Evolutionary conservation across 116 monocot species (phyloP).

Genomic region (Zostera marina): DNA sequence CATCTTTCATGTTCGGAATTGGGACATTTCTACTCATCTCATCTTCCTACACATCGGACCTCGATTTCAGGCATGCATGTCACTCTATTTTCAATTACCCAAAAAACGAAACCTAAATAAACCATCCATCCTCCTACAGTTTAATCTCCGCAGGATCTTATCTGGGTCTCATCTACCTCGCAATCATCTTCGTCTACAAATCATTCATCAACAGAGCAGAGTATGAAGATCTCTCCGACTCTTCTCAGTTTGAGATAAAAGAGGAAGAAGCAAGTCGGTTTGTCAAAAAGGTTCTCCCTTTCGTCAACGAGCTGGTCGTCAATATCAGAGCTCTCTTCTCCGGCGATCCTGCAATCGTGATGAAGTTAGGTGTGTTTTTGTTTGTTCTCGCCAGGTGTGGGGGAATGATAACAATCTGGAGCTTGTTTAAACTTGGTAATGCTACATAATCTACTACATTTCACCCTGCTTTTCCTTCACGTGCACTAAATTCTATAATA

Average conservation of each 20-base stretch:
- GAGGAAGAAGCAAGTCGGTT: conserved; percentile 75
- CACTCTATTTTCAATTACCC: background rate
- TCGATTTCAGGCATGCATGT: conserved; percentile 49
- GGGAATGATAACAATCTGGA: conserved; percentile 60
- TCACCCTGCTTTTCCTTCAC: background rate
- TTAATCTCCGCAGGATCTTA: conserved; percentile 58
- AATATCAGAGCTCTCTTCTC: conserved; percentile 64
- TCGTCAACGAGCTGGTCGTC: conserved; percentile 61
- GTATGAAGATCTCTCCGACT: conserved; percentile 23
- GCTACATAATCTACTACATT: background rate
- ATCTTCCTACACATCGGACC: conserved; percentile 55
- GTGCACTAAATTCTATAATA: background rate
- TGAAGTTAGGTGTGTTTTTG: conserved; percentile 81
- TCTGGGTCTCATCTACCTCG: conserved; percentile 64
- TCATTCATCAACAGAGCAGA: conserved; percentile 26
- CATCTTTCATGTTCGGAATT: conserved; percentile 69
- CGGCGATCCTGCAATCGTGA: conserved; percentile 73
- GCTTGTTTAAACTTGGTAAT: conserved; percentile 71
- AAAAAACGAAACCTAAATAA: background rate
- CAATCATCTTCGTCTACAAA: conserved; percentile 50
- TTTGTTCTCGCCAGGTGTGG: conserved; percentile 84
- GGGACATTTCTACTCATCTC: conserved; percentile 74
- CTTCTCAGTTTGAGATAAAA: conserved; percentile 27
- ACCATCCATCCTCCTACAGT: conserved; percentile 24
- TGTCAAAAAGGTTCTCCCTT: conserved; percentile 45